Evolutionary conservation across 2,329 filamentous ascomycete genomes (phyloP), one percentile per base, ranked within the genome.

Genomic region (Helminthosporium solani): DNA sequence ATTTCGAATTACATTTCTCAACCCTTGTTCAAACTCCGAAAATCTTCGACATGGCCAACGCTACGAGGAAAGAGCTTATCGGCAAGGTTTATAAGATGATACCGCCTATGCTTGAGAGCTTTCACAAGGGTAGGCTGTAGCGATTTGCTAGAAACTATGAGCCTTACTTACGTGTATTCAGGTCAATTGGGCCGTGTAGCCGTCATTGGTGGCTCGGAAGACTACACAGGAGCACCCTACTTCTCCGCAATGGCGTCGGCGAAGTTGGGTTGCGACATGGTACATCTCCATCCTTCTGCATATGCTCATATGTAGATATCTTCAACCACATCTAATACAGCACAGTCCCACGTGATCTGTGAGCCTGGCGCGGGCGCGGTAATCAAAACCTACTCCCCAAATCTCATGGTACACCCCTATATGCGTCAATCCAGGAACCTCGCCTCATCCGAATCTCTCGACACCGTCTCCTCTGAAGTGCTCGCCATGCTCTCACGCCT

Each of bases 201-300:
- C 42, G 94, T 99, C 47, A 94, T 99, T 56, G 94, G 94, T 41
- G 94, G 94, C 33, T 95, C 90, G 65, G 85, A 92, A 68, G 92
- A 97, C 72, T 99, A 97, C 70, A 96, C 94, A 1, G 94, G 94
- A 30, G 94, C 94, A 47, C 94, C 94, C 11, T 99, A 96, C 75
- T 99, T 99, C 74, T 96, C 92, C 16, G 91, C 92, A 54, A 96
- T 96, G 84, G 94, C 94, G 11, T 96, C 90, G 56, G 94, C 94
- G 37, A 84, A 87, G 63, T 75, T 97, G 47, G 94, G 92, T 71
- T 90, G 86, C 63, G 90, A 96, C 64, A 88, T 96, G 88, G 90
- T 92, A 77, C 44, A 73, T 40, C 28, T 21, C 14, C 27, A 9
- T 25, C 5, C 23, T 9, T 25, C 23, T 25, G 5, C 20, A 20